Percentiles rank a stretch among this genome's conserved stretches.
These are phyloP conservation scores for Penicillium coffeae DNA, from an alignment of 495 filamentous ascomycete species.

Conservation along the genomic window DNA sequence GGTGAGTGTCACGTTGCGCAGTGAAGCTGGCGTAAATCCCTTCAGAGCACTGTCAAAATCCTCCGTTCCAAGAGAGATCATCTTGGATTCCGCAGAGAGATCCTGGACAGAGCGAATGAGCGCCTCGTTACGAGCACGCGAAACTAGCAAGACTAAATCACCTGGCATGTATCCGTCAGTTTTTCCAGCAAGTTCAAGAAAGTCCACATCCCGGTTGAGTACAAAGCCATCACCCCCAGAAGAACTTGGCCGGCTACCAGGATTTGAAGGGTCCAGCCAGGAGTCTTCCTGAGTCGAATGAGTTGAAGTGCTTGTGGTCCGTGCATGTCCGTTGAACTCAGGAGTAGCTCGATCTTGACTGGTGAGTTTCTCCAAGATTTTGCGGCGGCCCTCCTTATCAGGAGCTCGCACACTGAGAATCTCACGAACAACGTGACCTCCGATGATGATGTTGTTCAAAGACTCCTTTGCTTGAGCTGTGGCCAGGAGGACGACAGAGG, in stretches of 20 bases:
- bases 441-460: constrained; percentile 73
- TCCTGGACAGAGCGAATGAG: constrained; percentile 66
- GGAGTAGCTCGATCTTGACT: constrained; percentile 39
- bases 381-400: constrained; percentile 83
- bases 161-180: constrained; percentile 98
- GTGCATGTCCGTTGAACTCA: constrained; percentile 33
- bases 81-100: constrained; percentile 26
- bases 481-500: constrained; percentile 79
- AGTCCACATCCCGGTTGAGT: constrained; percentile 73
- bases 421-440: constrained; percentile 76
- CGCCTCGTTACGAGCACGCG: constrained; percentile 85
- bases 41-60: constrained; percentile 83
- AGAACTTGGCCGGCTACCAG: constrained; percentile 42
- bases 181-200: constrained; percentile 84
- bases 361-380: constrained; percentile 69
- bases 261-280: constrained; percentile 67
- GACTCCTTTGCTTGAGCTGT: constrained; percentile 91
- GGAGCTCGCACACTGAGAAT: constrained; percentile 83
- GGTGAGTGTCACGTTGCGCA: constrained; percentile 90
- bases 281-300: constrained; percentile 52
- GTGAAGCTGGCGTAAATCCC: constrained; percentile 90
- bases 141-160: constrained; percentile 79
- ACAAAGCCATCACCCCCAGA: constrained; percentile 60
- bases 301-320: constrained; percentile 34
- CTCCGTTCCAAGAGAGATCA: constrained; percentile 57